Base-by-base conservation (phyloP, 1,284 basidiomycete species). In the Xerocomus amazonicus region DNA sequence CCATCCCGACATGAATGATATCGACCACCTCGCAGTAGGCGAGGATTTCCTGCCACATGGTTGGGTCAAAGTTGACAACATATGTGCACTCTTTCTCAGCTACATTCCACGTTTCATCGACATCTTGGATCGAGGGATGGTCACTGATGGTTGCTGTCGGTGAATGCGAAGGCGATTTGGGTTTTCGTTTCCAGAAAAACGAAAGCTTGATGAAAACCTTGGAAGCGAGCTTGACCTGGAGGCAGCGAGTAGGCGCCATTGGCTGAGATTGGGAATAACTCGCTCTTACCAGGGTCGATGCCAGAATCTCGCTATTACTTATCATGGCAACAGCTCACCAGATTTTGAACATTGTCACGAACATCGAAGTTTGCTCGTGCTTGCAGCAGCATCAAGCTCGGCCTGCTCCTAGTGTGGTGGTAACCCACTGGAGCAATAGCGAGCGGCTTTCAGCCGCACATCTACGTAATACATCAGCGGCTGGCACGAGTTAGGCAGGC, bases 41-140 rank as follows among this genome's bases (percentile, higher is more conserved):
- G 8, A 57, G 48, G 39, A 57, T 58, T 35, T 49, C 50, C 31
- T 32, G 44, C 56, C 56, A 58, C 14, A 51, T 13, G 12, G 49
- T 10, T 12, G 44, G 38, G 16, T 48, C 44, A 9, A 55, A 47
- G 38, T 33, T 26, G 29, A 47, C 48, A 2, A 28, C 38, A 9
- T 45, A 32, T 4, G 33, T 44, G 17, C 1, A 34, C 27, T 37
- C 44, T 17, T 36, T 36, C 19, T 39, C 46, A 1, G 19, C 19
- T 4, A 23, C 19, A 23, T 2, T 3, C 19, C 19, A 23, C 19
- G 19, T 4, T 27, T 37, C 43, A 37, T 34, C 27, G 37, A 33
- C 44, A 38, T 55, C 47, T 9, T 43, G 34, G 1, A 4, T 27
- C 12, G 4, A 29, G 26, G 39, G 23, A 26, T 39, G 36, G 13